These are phyloP conservation scores for Hortiboletus campestris DNA, from an alignment of 768 basidiomycete genomes.

Conservation along the genomic window DNA sequence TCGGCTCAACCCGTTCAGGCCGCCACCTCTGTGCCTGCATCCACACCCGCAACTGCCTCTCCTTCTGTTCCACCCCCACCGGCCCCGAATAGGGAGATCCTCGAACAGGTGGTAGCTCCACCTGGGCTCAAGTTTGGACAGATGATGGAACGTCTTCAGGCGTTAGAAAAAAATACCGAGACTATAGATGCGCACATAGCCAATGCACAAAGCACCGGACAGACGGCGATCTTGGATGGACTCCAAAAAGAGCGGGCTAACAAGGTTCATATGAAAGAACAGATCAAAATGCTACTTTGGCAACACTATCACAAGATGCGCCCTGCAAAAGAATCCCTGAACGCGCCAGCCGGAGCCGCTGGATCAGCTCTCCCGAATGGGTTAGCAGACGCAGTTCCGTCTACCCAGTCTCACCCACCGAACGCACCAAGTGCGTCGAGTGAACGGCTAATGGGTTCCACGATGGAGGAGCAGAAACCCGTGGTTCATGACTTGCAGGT, in stretches of 20 bases:
- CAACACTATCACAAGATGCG: slow-evolving; percentile 16
- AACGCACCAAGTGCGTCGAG: slow-evolving; percentile 2
- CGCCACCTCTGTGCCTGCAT: neutral
- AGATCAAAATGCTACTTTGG: slow-evolving; percentile 14
- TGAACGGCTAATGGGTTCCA: slow-evolving; percentile 3
- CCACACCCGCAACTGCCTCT: slow-evolving; percentile 11
- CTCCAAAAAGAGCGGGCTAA: slow-evolving; percentile 10
- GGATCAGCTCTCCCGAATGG: slow-evolving; percentile 2
- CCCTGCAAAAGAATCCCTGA: slow-evolving; percentile 10
- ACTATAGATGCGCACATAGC: slow-evolving; percentile 15
- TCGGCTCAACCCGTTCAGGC: slow-evolving; percentile 9
- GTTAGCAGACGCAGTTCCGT: slow-evolving; percentile 7
- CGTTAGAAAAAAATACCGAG: slow-evolving; percentile 16
- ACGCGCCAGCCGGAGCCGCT: slow-evolving; percentile 1
- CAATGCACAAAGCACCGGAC: slow-evolving; percentile 17
- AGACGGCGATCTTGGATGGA: slow-evolving; percentile 6
- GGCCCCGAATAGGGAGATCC: neutral
- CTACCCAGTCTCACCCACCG: slow-evolving; percentile 9
- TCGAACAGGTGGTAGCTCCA: slow-evolving; percentile 15
- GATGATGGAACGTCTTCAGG: slow-evolving; percentile 22
- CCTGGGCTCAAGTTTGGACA: slow-evolving; percentile 18
- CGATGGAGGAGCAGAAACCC: slow-evolving; percentile 22
- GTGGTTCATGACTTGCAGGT: slow-evolving; percentile 23
- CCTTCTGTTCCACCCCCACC: slow-evolving; percentile 4
- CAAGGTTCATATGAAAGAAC: slow-evolving; percentile 6